These are phyloP conservation scores for Hyphochytrium catenoides DNA, from an alignment of 352 stramenopile genomes.

Conservation along the genomic window DNA sequence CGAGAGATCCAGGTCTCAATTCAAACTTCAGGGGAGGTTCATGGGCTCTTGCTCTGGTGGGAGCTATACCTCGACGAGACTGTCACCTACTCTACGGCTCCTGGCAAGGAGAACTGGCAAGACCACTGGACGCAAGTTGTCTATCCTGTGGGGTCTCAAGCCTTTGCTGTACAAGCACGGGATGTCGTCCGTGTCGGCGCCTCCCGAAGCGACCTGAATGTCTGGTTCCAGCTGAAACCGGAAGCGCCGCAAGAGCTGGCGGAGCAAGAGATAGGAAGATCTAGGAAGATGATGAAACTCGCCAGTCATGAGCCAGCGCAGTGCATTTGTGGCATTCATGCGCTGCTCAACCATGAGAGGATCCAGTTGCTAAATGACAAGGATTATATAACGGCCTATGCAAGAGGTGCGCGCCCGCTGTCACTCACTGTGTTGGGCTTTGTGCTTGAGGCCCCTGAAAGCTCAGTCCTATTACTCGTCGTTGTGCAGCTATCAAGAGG, in stretches of 20 bases:
- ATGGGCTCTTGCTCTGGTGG: slow-evolving; percentile 59
- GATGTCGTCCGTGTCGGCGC: slow-evolving; percentile 20
- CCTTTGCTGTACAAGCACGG: slow-evolving; percentile 6
- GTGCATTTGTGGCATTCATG: slow-evolving; percentile 38
- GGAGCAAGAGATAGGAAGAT: no score
- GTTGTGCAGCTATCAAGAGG: slow-evolving; percentile 11
- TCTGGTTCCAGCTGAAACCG: slow-evolving; percentile 39
- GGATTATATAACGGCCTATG: slow-evolving; percentile 14
- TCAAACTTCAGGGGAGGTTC: slow-evolving; percentile 17
- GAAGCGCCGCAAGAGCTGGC: slow-evolving; percentile 4
- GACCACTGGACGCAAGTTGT: slow-evolving; percentile 57
- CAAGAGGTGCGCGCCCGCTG: no score
- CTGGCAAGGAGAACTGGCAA: slow-evolving; percentile 39
- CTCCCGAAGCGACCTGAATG: slow-evolving; percentile 38
- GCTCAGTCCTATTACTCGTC: slow-evolving; percentile 16
- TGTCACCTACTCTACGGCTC: slow-evolving; percentile 34
- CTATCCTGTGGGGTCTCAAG: slow-evolving; percentile 20
- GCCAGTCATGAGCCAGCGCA: slow-evolving; percentile 19
- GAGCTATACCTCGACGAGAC: slow-evolving; percentile 23
- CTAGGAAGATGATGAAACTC: slow-evolving; percentile 20
- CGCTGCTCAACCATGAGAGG: slow-evolving; percentile 47
- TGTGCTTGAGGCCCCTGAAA: no score
- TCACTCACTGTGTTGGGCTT: no score
- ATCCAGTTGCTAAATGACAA: slow-evolving; percentile 37
- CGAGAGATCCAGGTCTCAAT: slow-evolving; percentile 10